Evolutionary conservation across 768 basidiomycete species (phyloP).

Genomic region (Suillus decipiens): DNA sequence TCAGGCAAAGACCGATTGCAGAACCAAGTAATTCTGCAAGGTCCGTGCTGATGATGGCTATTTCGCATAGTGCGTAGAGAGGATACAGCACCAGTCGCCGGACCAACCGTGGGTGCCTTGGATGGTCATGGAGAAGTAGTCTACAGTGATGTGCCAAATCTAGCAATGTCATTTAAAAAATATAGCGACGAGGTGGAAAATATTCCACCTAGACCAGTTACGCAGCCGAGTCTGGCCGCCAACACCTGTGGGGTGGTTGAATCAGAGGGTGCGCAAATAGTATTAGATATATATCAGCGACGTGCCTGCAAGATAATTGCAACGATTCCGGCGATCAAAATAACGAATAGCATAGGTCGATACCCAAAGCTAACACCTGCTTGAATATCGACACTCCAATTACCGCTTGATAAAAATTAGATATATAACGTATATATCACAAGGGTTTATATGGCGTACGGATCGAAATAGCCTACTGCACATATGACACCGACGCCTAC

Average conservation of each 20-base stretch:
- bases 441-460: slow-evolving; percentile 19
- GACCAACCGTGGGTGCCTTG: slow-evolving; percentile 37
- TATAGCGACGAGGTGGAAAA: not conserved
- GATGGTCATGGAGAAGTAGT: slow-evolving; percentile 45
- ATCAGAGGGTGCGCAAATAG: not conserved
- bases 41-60: slow-evolving; percentile 59
- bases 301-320: slow-evolving; percentile 44
- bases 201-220: slow-evolving; percentile 27
- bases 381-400: slow-evolving; percentile 47
- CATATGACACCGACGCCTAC: slow-evolving; percentile 43
- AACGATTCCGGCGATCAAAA: slow-evolving; percentile 45
- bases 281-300: not conserved
- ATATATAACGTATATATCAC: not conserved
- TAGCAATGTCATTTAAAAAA: slow-evolving; percentile 10
- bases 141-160: slow-evolving; percentile 53
- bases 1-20: slow-evolving; percentile 57
- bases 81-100: slow-evolving; percentile 47
- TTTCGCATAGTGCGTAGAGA: slow-evolving; percentile 44
- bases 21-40: slow-evolving; percentile 62
- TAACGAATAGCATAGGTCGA: slow-evolving; percentile 44
- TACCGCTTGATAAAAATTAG: slow-evolving; percentile 27
- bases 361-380: slow-evolving; percentile 47
- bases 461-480: slow-evolving; percentile 40
- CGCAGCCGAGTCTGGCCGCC: slow-evolving; percentile 44
- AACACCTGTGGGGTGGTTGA: slow-evolving; percentile 29